These are phyloP conservation scores for Helianthus annuus DNA, from an alignment of 129 eudicot genomes.

Conservation along the genomic window DNA sequence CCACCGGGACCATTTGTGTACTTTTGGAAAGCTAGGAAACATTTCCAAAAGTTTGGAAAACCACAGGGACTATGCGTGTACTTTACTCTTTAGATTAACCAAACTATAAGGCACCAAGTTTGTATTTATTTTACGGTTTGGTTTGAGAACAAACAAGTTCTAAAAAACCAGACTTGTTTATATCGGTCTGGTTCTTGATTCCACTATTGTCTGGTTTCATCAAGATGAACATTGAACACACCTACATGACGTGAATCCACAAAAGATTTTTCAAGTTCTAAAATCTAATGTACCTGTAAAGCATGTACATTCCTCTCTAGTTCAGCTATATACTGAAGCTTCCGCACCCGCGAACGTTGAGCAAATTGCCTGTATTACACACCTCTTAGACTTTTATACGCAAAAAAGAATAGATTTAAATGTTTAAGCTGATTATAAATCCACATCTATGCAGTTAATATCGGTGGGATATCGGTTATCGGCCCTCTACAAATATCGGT, in stretches of 20 bases:
- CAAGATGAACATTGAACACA: not conserved
- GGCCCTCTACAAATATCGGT: too few relatives aligned
- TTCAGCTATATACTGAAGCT: conserved; percentile 87
- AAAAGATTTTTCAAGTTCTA: not conserved
- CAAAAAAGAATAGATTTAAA: not conserved
- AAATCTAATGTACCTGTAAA: conserved; percentile 54
- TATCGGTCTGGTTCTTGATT: not conserved
- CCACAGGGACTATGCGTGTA: too few relatives aligned
- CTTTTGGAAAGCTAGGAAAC: too few relatives aligned
- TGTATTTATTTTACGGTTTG: not conserved
- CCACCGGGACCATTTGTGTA: too few relatives aligned
- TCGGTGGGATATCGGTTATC: too few relatives aligned
- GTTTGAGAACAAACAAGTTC: not conserved
- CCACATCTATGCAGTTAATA: not conserved
- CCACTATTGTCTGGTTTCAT: not conserved
- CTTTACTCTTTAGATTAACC: not conserved
- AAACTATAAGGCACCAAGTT: not conserved
- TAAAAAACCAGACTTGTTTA: not conserved
- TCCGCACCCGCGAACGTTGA: conserved; percentile 82
- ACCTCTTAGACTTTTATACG: conserved; percentile 16
- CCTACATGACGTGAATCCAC: not conserved
- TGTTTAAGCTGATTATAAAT: not conserved
- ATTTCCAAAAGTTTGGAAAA: too few relatives aligned
- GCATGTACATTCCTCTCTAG: conserved; percentile 80
- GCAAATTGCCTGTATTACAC: conserved; percentile 70